Evolutionary conservation across 1,284 basidiomycete genomes (phyloP).

Genomic region (Tetrapyrgos nigripes): DNA sequence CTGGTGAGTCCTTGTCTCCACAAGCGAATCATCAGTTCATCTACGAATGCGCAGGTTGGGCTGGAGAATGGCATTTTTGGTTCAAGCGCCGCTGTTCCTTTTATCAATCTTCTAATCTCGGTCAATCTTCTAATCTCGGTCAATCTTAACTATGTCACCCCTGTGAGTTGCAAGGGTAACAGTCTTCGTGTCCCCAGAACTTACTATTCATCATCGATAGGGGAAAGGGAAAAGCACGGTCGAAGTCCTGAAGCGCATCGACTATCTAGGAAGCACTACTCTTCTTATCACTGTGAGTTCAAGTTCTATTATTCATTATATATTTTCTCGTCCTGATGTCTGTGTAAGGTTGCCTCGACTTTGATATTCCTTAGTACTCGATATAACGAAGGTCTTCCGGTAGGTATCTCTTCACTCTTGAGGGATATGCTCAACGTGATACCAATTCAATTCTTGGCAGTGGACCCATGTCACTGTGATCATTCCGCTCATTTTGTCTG

Average conservation of each 20-base stretch:
- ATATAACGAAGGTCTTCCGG: slow-evolving; percentile 69
- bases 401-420: slow-evolving; percentile 37
- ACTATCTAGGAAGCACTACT: slow-evolving; percentile 70
- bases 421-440: neutral
- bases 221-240: slow-evolving; percentile 56
- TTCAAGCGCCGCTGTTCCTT: slow-evolving; percentile 26
- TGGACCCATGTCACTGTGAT: slow-evolving; percentile 67
- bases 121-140: slow-evolving; percentile 24
- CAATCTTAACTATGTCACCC: slow-evolving; percentile 26
- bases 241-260: slow-evolving; percentile 61
- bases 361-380: slow-evolving; percentile 72
- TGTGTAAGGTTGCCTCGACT: slow-evolving; percentile 62
- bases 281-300: slow-evolving; percentile 61
- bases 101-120: slow-evolving; percentile 21
- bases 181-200: neutral
- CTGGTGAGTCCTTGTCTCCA: neutral
- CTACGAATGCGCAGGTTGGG: slow-evolving; percentile 19
- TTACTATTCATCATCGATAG: slow-evolving; percentile 34
- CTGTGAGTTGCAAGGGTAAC: slow-evolving; percentile 7
- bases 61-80: slow-evolving; percentile 29
- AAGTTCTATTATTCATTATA: neutral
- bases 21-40: neutral
- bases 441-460: slow-evolving; percentile 35
- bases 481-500: slow-evolving; percentile 53
- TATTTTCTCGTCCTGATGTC: neutral